Percentiles rank a stretch among this genome's conserved stretches.
Evolutionary conservation across 768 basidiomycete genomes (phyloP).

Genomic region (Dacryopinax primogenitus): DNA sequence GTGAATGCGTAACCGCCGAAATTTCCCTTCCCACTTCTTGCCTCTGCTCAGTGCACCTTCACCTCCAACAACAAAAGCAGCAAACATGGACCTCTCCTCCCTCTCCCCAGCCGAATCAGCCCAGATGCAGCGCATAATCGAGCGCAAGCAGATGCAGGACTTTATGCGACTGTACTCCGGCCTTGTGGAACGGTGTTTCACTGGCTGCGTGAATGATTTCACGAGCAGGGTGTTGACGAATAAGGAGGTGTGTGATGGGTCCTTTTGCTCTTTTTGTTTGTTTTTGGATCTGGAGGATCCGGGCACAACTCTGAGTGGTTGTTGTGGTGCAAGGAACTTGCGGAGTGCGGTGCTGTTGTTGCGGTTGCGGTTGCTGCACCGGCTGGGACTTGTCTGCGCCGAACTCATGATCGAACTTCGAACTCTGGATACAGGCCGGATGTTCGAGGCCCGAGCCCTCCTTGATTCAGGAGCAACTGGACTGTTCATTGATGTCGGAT

Average conservation of each 20-base stretch:
- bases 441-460: no score
- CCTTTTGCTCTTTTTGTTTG: neutral
- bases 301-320: no score
- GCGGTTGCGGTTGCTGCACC: neutral
- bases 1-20: no score
- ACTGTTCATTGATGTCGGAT: no score
- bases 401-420: neutral
- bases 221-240: constrained; percentile 85
- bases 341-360: no score
- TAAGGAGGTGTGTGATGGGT: constrained; percentile 56
- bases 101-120: constrained; percentile 87
- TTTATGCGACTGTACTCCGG: constrained; percentile 90
- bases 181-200: constrained; percentile 94
- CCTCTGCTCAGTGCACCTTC: no score
- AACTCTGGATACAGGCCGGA: no score
- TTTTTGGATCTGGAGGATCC: no score
- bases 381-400: neutral
- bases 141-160: constrained; percentile 99
- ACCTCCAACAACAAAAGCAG: no score
- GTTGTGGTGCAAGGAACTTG: no score
- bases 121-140: constrained; percentile 88
- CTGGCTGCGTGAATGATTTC: constrained; percentile 88
- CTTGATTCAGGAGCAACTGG: no score
- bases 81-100: constrained; percentile 92
- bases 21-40: no score